Conservation (phyloP, 257 asterid species). For the Thymus quinquecostatus region DNA sequence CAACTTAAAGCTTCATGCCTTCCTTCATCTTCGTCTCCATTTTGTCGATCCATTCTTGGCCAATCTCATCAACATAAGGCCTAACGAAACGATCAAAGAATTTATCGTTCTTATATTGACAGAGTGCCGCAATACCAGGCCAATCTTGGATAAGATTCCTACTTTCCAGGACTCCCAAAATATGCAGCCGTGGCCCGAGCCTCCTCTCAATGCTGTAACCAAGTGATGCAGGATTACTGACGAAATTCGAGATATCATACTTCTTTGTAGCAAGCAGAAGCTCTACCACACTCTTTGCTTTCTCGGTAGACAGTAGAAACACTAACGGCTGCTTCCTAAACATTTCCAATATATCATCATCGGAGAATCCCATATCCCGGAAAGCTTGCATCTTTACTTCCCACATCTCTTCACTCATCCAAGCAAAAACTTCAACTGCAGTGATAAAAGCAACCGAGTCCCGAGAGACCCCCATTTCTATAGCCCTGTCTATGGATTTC, state of each 20-base stretch:
- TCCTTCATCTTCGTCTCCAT: background rate
- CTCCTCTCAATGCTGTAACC: conserved; percentile 22
- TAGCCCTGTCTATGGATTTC: conserved; percentile 29
- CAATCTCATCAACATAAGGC: background rate
- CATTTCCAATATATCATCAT: background rate
- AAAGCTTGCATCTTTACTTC: conserved; percentile 28
- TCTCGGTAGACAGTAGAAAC: background rate
- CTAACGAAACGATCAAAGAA: background rate
- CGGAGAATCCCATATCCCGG: conserved; percentile 19
- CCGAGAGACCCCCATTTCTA: conserved; percentile 34
- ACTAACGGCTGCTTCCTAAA: background rate
- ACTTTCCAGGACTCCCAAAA: background rate
- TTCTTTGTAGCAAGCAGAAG: conserved; percentile 28
- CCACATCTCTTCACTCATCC: conserved; percentile 30
- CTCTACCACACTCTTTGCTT: background rate
- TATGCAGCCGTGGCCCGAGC: background rate
- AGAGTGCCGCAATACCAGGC: background rate
- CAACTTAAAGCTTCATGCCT: no score
- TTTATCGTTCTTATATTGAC: background rate
- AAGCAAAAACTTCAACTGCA: background rate
- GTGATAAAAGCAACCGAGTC: background rate
- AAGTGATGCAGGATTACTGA: conserved; percentile 26
- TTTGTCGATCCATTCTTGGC: background rate
- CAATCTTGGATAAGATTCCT: background rate
- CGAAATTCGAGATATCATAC: conserved; percentile 24